Evolutionary conservation across 495 filamentous ascomycete species (phyloP).

Genomic region (Aspergillus indologenus): DNA sequence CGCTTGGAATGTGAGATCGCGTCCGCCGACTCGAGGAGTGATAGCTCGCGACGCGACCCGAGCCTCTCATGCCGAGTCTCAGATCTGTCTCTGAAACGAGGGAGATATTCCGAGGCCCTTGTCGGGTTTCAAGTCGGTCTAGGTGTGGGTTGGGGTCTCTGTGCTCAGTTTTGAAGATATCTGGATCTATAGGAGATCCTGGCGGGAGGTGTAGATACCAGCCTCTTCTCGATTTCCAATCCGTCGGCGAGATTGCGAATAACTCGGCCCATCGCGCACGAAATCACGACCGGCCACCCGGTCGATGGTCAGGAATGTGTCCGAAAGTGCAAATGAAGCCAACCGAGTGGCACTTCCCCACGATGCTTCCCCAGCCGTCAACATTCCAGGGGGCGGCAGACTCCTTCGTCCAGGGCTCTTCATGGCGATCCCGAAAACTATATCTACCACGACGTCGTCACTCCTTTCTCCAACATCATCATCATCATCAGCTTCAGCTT

Average conservation of each 20-base stretch:
- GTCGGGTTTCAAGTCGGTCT: background rate
- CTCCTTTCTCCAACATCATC: background rate
- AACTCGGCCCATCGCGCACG: background rate
- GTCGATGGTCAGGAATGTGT: background rate
- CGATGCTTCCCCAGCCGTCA: background rate
- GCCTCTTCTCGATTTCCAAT: background rate
- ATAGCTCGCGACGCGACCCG: too few relatives aligned
- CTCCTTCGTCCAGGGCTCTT: background rate
- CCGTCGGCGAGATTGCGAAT: background rate
- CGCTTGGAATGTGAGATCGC: constrained; percentile 1
- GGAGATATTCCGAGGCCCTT: background rate
- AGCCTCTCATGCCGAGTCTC: background rate
- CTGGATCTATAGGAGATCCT: background rate
- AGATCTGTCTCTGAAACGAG: background rate
- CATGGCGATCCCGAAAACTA: background rate
- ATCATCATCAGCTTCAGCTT: background rate
- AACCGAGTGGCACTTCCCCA: background rate
- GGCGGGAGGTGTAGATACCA: background rate
- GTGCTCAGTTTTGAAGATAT: background rate
- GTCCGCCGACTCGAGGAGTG: background rate
- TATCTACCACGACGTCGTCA: constrained; percentile 6
- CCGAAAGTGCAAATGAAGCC: background rate
- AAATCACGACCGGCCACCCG: background rate
- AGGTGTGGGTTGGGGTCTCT: background rate
- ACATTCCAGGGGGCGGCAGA: constrained; percentile 16